Conservation (phyloP, 257 asterid genomes). For the Linaria vulgaris region DNA sequence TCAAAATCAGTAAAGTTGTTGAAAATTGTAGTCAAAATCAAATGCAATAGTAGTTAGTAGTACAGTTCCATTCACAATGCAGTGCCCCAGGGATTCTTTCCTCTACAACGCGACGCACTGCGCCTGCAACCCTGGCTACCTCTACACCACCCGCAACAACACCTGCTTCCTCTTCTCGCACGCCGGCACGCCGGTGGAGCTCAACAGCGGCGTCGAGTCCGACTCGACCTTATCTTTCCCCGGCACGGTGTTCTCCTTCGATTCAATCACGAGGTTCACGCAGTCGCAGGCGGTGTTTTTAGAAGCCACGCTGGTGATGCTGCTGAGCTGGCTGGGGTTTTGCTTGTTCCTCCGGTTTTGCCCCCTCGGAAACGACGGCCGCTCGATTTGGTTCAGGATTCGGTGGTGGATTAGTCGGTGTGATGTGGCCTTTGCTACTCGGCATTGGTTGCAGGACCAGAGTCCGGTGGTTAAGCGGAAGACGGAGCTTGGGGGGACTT, state of each 20-base stretch:
- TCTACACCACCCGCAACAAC: constrained; percentile 38
- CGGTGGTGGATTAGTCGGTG: constrained; percentile 97
- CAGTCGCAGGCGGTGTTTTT: constrained; percentile 92
- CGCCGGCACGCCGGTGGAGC: constrained; percentile 31
- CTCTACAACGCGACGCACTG: constrained; percentile 57
- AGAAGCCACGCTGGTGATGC: constrained; percentile 71
- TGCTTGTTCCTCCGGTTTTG: constrained; percentile 64
- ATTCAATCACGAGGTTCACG: constrained; percentile 71
- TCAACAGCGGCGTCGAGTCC: constrained; percentile 68
- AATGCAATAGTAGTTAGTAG: too few species aligned
- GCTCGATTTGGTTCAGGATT: constrained; percentile 69
- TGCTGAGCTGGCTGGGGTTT: constrained; percentile 66
- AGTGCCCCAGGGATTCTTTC: constrained; percentile 69
- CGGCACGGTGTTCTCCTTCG: constrained; percentile 61
- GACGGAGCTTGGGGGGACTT: constrained; percentile 93
- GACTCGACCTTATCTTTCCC: constrained; percentile 53
- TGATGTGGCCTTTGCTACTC: constrained; percentile 73
- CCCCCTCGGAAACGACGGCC: constrained; percentile 62
- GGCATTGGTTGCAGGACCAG: constrained; percentile 92
- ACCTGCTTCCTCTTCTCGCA: constrained; percentile 52
- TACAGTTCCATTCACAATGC: neutral
- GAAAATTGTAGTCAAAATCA: too few species aligned
- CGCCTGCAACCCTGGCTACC: constrained; percentile 78
- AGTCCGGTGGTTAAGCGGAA: constrained; percentile 72
- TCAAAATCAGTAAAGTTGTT: too few species aligned